These are phyloP conservation scores for Crithidia brevicula DNA, from an alignment of 208 protist genomes.

Conservation along the genomic window DNA sequence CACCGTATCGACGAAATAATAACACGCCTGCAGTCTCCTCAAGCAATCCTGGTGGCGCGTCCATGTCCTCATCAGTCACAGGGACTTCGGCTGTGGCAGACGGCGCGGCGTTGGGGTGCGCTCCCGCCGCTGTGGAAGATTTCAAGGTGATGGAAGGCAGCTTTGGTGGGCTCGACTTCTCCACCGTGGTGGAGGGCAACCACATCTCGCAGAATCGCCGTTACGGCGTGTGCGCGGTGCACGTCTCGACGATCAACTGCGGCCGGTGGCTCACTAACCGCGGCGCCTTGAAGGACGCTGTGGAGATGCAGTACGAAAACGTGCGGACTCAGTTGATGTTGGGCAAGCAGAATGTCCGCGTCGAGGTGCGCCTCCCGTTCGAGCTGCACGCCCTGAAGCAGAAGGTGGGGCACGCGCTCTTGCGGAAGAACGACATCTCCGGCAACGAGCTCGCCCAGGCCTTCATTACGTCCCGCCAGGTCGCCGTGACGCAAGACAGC, in stretches of 20 bases:
- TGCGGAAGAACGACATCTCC: slow-evolving; percentile 67
- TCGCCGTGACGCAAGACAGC: slow-evolving; percentile 49
- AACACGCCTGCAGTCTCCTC: background rate
- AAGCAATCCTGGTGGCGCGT: background rate
- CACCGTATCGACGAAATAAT: background rate
- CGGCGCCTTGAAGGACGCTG: slow-evolving; percentile 35
- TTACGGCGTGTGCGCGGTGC: slow-evolving; percentile 66
- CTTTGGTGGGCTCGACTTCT: slow-evolving; percentile 30
- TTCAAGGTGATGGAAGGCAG: slow-evolving; percentile 16
- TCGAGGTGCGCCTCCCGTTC: slow-evolving; percentile 39
- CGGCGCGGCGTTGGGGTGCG: background rate
- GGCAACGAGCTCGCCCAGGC: slow-evolving; percentile 55
- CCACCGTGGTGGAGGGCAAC: slow-evolving; percentile 64
- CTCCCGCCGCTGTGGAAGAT: slow-evolving; percentile 2
- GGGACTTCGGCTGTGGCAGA: background rate
- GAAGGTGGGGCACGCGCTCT: slow-evolving; percentile 51
- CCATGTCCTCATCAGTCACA: background rate
- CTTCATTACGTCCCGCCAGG: slow-evolving; percentile 70
- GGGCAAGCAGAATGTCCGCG: slow-evolving; percentile 12
- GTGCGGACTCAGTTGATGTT: slow-evolving; percentile 50
- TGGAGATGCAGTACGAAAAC: slow-evolving; percentile 45
- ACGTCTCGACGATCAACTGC: slow-evolving; percentile 66
- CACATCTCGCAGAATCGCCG: slow-evolving; percentile 49
- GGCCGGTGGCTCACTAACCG: slow-evolving; percentile 35
- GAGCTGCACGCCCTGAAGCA: slow-evolving; percentile 30